phyloP scores from a whole-genome alignment of 23 red algal genomes.

The Gracilariopsis chorda region DNA sequence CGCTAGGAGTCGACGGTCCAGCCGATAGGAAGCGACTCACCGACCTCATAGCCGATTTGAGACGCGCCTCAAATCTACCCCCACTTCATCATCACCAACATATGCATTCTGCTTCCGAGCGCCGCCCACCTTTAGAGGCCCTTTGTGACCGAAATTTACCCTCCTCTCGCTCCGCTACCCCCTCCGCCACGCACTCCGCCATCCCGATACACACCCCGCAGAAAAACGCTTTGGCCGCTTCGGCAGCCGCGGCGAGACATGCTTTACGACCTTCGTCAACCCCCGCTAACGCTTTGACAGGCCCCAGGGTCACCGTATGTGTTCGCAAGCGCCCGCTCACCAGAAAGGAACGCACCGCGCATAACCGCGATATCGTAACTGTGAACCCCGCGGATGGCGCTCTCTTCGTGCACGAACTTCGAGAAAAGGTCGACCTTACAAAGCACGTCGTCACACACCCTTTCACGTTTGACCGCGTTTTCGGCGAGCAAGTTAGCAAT shows the following conservation, averaged over 20 bases:
- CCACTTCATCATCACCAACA: not conserved
- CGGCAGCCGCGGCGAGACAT: not conserved
- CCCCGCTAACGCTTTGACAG: not conserved
- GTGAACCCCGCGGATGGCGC: constrained; percentile 25
- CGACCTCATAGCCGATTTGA: constrained; percentile 38
- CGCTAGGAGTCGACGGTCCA: constrained; percentile 39
- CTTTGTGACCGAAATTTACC: not conserved
- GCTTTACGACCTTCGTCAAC: not conserved
- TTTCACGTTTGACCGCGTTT: constrained; percentile 72
- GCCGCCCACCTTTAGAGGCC: not conserved
- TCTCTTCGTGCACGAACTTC: constrained; percentile 66
- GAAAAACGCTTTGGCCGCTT: not conserved
- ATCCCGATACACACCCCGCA: not conserved
- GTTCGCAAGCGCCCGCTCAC: constrained; percentile 81
- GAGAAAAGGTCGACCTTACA: constrained; percentile 73
- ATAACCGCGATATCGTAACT: constrained; percentile 66
- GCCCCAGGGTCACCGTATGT: constrained; percentile 60
- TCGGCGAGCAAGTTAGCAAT: constrained; percentile 59
- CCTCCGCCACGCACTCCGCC: not conserved
- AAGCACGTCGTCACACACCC: constrained; percentile 78
- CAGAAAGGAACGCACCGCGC: constrained; percentile 29
- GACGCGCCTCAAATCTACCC: not conserved
- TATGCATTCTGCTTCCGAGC: not conserved
- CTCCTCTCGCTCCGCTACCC: not conserved
- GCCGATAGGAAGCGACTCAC: constrained; percentile 67